A percentile compares a stretch with the other conserved stretches of the same genome.
Evolutionary conservation across 306 rosid species (phyloP).

Genomic region (Dryas alaskensis): DNA sequence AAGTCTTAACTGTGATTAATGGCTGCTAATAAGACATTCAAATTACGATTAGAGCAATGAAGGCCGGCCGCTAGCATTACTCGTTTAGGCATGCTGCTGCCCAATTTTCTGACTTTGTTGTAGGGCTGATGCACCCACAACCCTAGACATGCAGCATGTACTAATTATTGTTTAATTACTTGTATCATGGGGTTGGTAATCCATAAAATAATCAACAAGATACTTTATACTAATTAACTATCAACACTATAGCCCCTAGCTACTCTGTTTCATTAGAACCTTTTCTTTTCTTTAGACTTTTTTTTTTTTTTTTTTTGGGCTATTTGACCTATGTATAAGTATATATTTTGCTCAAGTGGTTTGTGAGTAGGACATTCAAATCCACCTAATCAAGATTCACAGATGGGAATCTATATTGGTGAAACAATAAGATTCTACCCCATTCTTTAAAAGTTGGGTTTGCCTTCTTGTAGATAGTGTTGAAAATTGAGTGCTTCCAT

Average conservation of each 20-base stretch:
- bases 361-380: background rate
- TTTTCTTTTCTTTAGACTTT: background rate
- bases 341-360: constrained; percentile 14
- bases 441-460: background rate
- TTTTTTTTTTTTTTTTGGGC: background rate
- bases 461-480: background rate
- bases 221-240: constrained; percentile 15
- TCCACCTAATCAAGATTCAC: background rate
- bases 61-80: constrained; percentile 34
- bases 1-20: constrained; percentile 22
- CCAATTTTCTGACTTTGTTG: constrained; percentile 34
- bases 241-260: background rate
- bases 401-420: background rate
- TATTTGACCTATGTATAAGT: constrained; percentile 12
- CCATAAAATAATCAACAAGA: constrained; percentile 28
- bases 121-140: constrained; percentile 32
- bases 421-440: background rate
- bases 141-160: constrained; percentile 39
- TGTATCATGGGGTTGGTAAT: constrained; percentile 25
- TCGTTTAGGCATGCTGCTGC: constrained; percentile 31
- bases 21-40: constrained; percentile 43
- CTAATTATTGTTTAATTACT: constrained; percentile 24
- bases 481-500: background rate
- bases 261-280: background rate
- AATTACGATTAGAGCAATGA: constrained; percentile 42